These are phyloP conservation scores for Tuber magnatum DNA, from an alignment of 495 filamentous ascomycete species.

Conservation along the genomic window DNA sequence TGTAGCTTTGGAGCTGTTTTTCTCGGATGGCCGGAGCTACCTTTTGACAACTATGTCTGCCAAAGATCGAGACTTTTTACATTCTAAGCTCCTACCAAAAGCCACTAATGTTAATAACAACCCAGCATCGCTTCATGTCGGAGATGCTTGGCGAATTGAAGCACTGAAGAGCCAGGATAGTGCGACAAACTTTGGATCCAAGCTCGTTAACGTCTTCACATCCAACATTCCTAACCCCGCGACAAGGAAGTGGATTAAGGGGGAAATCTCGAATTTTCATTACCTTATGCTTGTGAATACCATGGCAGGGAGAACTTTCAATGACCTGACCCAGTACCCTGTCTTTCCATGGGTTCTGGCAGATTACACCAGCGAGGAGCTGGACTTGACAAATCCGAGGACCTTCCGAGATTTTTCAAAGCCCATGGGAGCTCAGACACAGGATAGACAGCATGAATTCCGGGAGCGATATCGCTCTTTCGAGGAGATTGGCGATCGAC, in stretches of 20 bases:
- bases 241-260: slow-evolving; percentile 83
- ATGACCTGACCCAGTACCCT: slow-evolving; percentile 94
- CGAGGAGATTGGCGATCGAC: slow-evolving; percentile 80
- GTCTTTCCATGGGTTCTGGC: slow-evolving; percentile 97
- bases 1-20: slow-evolving; percentile 91
- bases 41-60: slow-evolving; percentile 73
- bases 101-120: slow-evolving; percentile 67
- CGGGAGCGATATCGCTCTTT: slow-evolving; percentile 76
- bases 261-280: slow-evolving; percentile 96
- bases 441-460: slow-evolving; percentile 66
- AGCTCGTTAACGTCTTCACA: slow-evolving; percentile 92
- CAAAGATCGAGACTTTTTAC: slow-evolving; percentile 67
- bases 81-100: slow-evolving; percentile 62
- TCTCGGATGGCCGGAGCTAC: slow-evolving; percentile 92
- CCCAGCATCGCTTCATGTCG: slow-evolving; percentile 47
- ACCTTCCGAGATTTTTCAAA: slow-evolving; percentile 88
- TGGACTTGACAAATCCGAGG: slow-evolving; percentile 74
- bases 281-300: slow-evolving; percentile 98
- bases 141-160: slow-evolving; percentile 81
- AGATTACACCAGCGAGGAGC: slow-evolving; percentile 92
- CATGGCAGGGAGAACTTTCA: slow-evolving; percentile 93
- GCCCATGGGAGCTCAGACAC: slow-evolving; percentile 91
- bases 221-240: slow-evolving; percentile 63
- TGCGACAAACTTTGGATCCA: slow-evolving; percentile 69
- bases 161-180: slow-evolving; percentile 72